Conservation (phyloP, 1,284 basidiomycete genomes). For the Psilocybe mexicana region DNA sequence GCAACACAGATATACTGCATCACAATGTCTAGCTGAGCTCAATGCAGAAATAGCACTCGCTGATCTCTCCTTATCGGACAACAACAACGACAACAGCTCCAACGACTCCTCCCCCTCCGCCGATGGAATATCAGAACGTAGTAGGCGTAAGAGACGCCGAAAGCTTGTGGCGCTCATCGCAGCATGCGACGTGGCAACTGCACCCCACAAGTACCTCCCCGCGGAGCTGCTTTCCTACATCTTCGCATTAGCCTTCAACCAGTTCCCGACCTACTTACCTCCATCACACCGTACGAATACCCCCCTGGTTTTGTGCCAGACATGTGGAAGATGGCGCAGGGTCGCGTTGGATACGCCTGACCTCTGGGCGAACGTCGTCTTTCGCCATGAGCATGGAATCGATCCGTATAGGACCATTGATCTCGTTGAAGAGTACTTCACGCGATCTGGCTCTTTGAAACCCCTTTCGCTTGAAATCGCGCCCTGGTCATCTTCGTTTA, state of each 20-base stretch:
- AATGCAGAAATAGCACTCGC: slow-evolving; percentile 4
- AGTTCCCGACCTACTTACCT: slow-evolving; percentile 3
- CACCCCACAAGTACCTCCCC: slow-evolving; percentile 15
- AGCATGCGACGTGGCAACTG: slow-evolving; percentile 1
- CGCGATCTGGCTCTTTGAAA: background rate
- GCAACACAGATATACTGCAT: background rate
- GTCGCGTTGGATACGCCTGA: slow-evolving; percentile 13
- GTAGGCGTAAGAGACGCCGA: slow-evolving; percentile 1
- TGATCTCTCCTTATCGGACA: background rate
- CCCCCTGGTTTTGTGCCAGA: slow-evolving; percentile 13
- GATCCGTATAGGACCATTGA: background rate
- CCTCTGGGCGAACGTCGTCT: slow-evolving; percentile 11
- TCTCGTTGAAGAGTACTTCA: background rate
- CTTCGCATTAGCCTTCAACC: slow-evolving; percentile 6
- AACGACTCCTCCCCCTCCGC: too few relatives aligned
- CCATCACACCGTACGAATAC: background rate
- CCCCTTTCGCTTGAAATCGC: background rate
- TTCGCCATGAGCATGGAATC: slow-evolving; percentile 3
- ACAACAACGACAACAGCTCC: background rate
- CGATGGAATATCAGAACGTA: background rate
- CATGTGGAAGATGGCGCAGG: slow-evolving; percentile 12
- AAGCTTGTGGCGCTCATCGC: slow-evolving; percentile 1
- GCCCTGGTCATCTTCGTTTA: background rate
- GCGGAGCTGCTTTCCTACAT: slow-evolving; percentile 15
- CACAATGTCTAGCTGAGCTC: background rate